Conservation (phyloP, 805 yeast species). For the Pichia cabralensis region DNA sequence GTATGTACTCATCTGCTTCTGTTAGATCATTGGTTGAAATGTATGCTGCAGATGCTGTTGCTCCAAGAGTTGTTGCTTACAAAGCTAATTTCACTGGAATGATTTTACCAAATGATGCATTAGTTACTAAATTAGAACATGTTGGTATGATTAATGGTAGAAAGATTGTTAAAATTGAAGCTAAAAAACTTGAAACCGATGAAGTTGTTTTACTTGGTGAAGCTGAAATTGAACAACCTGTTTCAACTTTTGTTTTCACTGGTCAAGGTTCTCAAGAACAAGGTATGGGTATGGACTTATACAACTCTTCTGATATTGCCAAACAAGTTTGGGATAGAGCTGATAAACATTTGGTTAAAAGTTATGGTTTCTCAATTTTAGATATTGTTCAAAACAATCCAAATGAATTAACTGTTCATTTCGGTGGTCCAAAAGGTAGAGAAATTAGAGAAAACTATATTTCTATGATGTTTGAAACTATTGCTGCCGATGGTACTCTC, state of each 20-base stretch:
- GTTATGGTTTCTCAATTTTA: constrained; percentile 94
- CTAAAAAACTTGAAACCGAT: constrained; percentile 73
- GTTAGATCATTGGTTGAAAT: constrained; percentile 92
- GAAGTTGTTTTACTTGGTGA: constrained; percentile 78
- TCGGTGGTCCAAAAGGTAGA: constrained; percentile 97
- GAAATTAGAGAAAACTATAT: constrained; percentile 89
- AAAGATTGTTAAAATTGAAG: constrained; percentile 88
- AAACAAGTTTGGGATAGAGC: constrained; percentile 97
- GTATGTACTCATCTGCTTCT: constrained; percentile 96
- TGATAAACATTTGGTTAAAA: constrained; percentile 80
- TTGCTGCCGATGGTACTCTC: constrained; percentile 72
- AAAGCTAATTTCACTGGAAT: constrained; percentile 86
- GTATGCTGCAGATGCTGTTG: constrained; percentile 97
- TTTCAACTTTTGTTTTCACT: constrained; percentile 92
- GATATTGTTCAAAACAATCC: constrained; percentile 96
- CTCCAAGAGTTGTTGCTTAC: constrained; percentile 92
- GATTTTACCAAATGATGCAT: constrained; percentile 93
- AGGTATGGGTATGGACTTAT: constrained; percentile 99
- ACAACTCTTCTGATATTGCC: constrained; percentile 84
- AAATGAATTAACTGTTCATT: constrained; percentile 86
- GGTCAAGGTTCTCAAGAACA: constrained; percentile 99
- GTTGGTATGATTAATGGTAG: constrained; percentile 99
- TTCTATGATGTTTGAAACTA: constrained; percentile 95
- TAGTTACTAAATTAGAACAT: constrained; percentile 84
- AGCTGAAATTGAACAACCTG: constrained; percentile 98